Percentiles rank a stretch among this genome's conserved stretches.
Conservation (phyloP, 306 rosid genomes). For the Hylodesmum podocarpum region DNA sequence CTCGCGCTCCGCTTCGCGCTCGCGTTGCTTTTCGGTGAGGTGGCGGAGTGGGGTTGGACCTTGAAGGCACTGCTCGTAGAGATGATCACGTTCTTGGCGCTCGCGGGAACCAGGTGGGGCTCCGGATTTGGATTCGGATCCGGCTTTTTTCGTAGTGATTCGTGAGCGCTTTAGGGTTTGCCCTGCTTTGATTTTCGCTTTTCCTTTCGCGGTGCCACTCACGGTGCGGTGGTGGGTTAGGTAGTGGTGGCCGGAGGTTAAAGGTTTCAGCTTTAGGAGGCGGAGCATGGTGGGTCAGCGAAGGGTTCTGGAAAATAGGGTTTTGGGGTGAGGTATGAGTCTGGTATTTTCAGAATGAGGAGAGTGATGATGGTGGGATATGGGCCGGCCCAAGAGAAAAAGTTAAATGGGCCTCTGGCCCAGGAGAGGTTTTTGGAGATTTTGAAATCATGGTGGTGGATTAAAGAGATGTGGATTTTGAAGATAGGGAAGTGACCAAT, state of each 20-base stretch:
- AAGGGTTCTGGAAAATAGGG: not conserved
- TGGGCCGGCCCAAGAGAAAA: not conserved
- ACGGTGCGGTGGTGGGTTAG: constrained; percentile 42
- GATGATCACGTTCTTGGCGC: constrained; percentile 54
- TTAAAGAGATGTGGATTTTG: constrained; percentile 32
- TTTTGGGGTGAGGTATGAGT: not conserved
- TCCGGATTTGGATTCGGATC: constrained; percentile 31
- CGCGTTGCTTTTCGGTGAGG: constrained; percentile 43
- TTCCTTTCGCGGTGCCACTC: constrained; percentile 50
- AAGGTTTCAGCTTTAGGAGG: constrained; percentile 30
- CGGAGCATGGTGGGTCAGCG: constrained; percentile 35
- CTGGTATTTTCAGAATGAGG: not conserved
- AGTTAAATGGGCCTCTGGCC: not conserved
- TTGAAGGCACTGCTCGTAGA: constrained; percentile 62
- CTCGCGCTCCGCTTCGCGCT: constrained; percentile 68
- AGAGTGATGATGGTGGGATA: not conserved
- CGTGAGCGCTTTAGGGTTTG: constrained; percentile 38
- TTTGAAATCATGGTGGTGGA: too few species aligned
- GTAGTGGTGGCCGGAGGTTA: constrained; percentile 6
- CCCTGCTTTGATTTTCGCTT: constrained; percentile 46
- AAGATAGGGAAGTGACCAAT: constrained; percentile 76
- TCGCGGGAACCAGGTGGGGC: constrained; percentile 41
- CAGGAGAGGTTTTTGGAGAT: not conserved
- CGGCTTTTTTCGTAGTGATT: constrained; percentile 35
- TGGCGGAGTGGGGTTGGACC: constrained; percentile 74